These are phyloP conservation scores for Phoma sp. DNA, from an alignment of 2,329 filamentous ascomycete species.

Conservation along the genomic window DNA sequence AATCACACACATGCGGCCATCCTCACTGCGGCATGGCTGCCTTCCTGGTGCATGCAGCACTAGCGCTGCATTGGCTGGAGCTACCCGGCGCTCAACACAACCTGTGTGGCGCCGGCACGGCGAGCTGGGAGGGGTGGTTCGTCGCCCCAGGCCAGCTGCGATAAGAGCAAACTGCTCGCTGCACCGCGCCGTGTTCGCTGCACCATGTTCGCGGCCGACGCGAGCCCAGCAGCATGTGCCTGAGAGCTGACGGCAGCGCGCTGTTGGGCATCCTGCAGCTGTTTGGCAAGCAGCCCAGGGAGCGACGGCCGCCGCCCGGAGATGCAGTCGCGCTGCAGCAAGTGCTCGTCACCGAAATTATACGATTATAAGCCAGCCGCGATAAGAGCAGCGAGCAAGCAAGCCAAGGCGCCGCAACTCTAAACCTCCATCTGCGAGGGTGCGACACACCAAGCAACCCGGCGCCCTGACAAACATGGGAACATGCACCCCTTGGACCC, in stretches of 20 bases:
- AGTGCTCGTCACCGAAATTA: conserved; percentile 11
- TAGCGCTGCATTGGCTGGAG: conserved; percentile 9
- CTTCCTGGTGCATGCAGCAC: conserved; percentile 8
- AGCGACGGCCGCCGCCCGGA: not conserved
- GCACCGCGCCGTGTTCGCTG: not conserved
- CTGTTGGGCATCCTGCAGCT: conserved; percentile 13
- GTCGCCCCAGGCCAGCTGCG: not conserved
- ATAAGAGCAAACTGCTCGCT: not conserved
- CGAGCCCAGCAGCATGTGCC: conserved; percentile 7
- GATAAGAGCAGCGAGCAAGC: conserved; percentile 14
- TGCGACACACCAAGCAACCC: conserved; percentile 1
- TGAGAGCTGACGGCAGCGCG: not conserved
- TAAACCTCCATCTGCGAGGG: conserved; percentile 7
- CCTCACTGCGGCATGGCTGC: conserved; percentile 12
- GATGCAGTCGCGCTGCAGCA: not conserved
- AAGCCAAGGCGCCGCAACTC: conserved; percentile 5
- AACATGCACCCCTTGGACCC: conserved; percentile 8
- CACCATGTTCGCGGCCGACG: not conserved
- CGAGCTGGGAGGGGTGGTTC: not conserved
- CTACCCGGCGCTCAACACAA: conserved; percentile 18
- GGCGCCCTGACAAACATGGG: conserved; percentile 4
- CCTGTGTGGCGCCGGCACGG: conserved; percentile 10
- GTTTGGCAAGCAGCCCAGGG: not conserved
- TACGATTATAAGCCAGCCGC: conserved; percentile 11
- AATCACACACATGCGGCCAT: conserved; percentile 7